Conservation (phyloP, 1,284 basidiomycete genomes). For the Kalmanozyma brasiliensis region DNA sequence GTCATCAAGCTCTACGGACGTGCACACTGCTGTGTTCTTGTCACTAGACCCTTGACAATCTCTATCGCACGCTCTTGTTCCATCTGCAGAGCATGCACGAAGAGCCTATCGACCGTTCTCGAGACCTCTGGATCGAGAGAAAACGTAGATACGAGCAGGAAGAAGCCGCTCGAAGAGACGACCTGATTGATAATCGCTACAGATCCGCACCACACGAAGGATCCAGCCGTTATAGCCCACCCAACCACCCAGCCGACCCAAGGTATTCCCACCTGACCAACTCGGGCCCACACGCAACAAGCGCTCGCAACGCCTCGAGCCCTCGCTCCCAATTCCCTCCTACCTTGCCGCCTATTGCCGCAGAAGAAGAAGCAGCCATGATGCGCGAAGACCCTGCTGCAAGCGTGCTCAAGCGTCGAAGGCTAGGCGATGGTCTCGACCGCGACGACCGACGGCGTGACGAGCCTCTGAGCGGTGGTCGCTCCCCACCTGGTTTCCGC, state of each 20-base stretch:
- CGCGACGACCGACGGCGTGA: constrained; percentile 38
- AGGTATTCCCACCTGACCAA: constrained; percentile 25
- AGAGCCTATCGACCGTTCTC: constrained; percentile 50
- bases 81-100: constrained; percentile 48
- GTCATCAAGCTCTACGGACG: too few species aligned
- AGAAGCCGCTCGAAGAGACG: constrained; percentile 36
- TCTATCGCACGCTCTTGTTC: constrained; percentile 10
- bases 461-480: constrained; percentile 22
- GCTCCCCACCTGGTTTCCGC: constrained; percentile 34
- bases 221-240: constrained; percentile 27
- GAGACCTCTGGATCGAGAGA: constrained; percentile 53
- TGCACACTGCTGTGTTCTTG: too few species aligned
- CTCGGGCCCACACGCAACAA: constrained; percentile 3
- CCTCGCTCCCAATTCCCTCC: constrained; percentile 32
- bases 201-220: constrained; percentile 28
- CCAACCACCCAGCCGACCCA: constrained; percentile 28
- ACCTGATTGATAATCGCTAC: constrained; percentile 37
- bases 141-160: constrained; percentile 48
- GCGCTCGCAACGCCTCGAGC: constrained; percentile 19
- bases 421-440: constrained; percentile 36
- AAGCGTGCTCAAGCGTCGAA: constrained; percentile 36
- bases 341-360: constrained; percentile 9
- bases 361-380: constrained; percentile 20
- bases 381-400: constrained; percentile 41
- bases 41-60: neutral